Evolutionary conservation across 2,329 filamentous ascomycete species (phyloP).

Genomic region (Magnaporthiopsis rhizophila): DNA sequence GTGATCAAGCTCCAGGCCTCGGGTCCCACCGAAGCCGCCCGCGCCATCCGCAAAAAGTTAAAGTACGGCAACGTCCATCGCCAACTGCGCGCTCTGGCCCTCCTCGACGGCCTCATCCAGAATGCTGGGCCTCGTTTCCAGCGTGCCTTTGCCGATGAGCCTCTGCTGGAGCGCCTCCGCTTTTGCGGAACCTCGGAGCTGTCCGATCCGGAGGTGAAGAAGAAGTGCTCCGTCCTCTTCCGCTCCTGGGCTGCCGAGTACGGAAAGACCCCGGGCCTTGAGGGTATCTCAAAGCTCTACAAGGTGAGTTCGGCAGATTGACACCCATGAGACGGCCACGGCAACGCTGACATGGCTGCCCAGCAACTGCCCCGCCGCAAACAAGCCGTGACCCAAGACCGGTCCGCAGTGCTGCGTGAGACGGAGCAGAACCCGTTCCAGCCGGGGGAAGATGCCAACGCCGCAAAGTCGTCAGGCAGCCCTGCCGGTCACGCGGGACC

Average conservation of each 20-base stretch:
- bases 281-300: conserved; percentile 72
- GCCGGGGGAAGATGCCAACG: conserved; percentile 39
- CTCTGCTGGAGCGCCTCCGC: conserved; percentile 81
- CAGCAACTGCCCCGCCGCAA: conserved; percentile 59
- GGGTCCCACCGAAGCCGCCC: conserved; percentile 80
- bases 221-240: conserved; percentile 83
- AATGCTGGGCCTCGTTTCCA: conserved; percentile 88
- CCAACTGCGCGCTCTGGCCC: conserved; percentile 78
- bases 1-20: conserved; percentile 83
- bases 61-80: conserved; percentile 96
- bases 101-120: conserved; percentile 88
- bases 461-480: conserved; percentile 9
- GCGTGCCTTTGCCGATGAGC: conserved; percentile 80
- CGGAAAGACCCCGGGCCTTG: conserved; percentile 70
- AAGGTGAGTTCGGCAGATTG: conserved; percentile 31
- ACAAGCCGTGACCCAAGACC: conserved; percentile 65
- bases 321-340: too few species aligned
- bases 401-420: conserved; percentile 76
- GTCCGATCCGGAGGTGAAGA: conserved; percentile 76
- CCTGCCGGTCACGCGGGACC: conserved; percentile 13
- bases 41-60: conserved; percentile 93
- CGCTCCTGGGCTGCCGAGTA: conserved; percentile 79
- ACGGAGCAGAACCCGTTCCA: conserved; percentile 62
- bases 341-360: neutral
- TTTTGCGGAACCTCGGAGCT: conserved; percentile 79